phyloP scores from a whole-genome alignment of 306 rosid species.

The Cyclanthera cordifolia region DNA sequence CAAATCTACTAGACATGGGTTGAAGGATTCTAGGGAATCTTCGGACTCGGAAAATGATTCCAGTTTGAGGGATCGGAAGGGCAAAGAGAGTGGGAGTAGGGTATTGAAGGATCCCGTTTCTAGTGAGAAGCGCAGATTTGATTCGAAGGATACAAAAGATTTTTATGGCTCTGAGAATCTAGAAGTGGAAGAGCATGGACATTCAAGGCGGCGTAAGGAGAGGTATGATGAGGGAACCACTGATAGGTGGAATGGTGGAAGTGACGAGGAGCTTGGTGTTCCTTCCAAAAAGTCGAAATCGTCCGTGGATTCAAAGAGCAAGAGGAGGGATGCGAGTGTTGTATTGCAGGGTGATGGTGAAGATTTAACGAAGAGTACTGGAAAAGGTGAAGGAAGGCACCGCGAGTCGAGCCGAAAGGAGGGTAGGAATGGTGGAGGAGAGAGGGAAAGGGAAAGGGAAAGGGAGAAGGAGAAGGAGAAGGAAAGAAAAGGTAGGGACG shows the following conservation, averaged over 20 bases:
- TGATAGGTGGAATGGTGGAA: slow-evolving; percentile 95
- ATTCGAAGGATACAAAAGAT: slow-evolving; percentile 58
- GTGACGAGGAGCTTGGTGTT: slow-evolving; percentile 51
- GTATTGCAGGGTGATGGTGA: slow-evolving; percentile 58
- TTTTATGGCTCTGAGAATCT: slow-evolving; percentile 42
- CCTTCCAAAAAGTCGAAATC: slow-evolving; percentile 55
- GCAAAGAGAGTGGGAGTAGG: slow-evolving; percentile 51
- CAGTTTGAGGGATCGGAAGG: slow-evolving; percentile 61
- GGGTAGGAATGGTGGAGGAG: slow-evolving; percentile 44
- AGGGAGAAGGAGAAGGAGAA: slow-evolving; percentile 38
- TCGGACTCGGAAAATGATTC: slow-evolving; percentile 91
- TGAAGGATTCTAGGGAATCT: slow-evolving; percentile 61
- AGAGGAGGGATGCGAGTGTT: slow-evolving; percentile 55
- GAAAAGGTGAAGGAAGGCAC: slow-evolving; percentile 70
- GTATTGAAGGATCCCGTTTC: slow-evolving; percentile 44
- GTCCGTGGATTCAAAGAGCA: slow-evolving; percentile 57
- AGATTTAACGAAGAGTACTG: slow-evolving; percentile 60
- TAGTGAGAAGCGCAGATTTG: slow-evolving; percentile 70
- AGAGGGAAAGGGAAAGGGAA: slow-evolving; percentile 44
- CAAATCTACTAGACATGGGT: slow-evolving; percentile 87
- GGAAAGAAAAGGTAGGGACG: slow-evolving; percentile 61
- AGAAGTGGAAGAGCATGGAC: slow-evolving; percentile 54
- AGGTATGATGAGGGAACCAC: slow-evolving; percentile 42
- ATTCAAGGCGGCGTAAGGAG: slow-evolving; percentile 78
- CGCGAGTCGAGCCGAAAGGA: slow-evolving; percentile 71